These are phyloP conservation scores for Sordariomycetes sp. DNA, from an alignment of 2,329 filamentous ascomycete genomes.

Conservation along the genomic window DNA sequence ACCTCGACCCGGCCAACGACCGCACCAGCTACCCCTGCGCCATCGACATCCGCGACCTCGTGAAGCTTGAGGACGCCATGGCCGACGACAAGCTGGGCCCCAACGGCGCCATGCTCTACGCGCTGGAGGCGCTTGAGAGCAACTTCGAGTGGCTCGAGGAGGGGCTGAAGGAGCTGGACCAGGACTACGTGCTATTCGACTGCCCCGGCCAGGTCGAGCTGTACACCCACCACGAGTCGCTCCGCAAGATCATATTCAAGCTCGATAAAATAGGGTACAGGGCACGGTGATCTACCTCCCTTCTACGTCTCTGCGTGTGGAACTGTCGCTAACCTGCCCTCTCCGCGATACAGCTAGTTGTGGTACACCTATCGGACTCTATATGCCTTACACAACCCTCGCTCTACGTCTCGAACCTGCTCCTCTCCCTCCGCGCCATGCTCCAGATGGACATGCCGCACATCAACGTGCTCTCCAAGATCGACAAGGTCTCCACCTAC, in stretches of 20 bases:
- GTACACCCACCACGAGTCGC: constrained; percentile 86
- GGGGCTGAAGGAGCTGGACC: constrained; percentile 66
- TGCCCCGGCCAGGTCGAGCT: constrained; percentile 96
- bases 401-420: constrained; percentile 86
- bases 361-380: constrained; percentile 87
- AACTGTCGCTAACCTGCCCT: neutral
- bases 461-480: constrained; percentile 93
- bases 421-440: constrained; percentile 91
- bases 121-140: constrained; percentile 86
- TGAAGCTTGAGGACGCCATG: constrained; percentile 94
- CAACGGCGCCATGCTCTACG: constrained; percentile 87
- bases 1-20: constrained; percentile 95
- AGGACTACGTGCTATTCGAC: constrained; percentile 92
- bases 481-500: constrained; percentile 84
- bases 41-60: constrained; percentile 78
- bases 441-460: constrained; percentile 96
- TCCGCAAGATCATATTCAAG: constrained; percentile 84
- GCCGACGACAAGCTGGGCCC: constrained; percentile 79
- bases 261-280: constrained; percentile 87
- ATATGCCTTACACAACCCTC: constrained; percentile 89
- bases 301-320: neutral
- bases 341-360: constrained; percentile 57
- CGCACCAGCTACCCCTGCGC: constrained; percentile 80
- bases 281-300: constrained; percentile 39
- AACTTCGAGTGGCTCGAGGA: constrained; percentile 89